Evolutionary conservation across 768 basidiomycete species (phyloP), one percentile per base, ranked within the genome.

Genomic region (Lactarius hatsudake): DNA sequence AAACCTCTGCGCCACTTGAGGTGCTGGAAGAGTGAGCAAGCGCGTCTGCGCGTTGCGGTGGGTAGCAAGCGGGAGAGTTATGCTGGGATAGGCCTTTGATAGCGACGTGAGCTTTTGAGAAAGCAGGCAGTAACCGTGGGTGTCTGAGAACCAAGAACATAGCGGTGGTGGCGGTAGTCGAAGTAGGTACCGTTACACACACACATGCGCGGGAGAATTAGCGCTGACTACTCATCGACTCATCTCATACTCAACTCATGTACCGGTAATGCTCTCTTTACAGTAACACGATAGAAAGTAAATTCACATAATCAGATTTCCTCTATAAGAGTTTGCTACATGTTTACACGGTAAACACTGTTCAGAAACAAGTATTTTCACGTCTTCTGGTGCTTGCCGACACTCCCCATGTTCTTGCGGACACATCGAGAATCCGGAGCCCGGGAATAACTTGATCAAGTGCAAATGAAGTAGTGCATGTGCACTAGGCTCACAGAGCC

Each of bases 1-100:
- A 48, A 70, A 60, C 65, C 61, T 68, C 30, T 60, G 67, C 13
- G 36, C 53, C 20, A 68, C 61, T 17, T 68, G 67, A 40, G 62
- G 62, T 59, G 58, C 53, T 4, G 67, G 63, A 57, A 53, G 38
- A 12, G 58, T 68, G 34, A 64, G 23, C 1, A 28, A 32, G n/a
- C 62, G 67, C n/a, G 43, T 64, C 53, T 26, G 42, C 42, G 30
- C 23, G 13, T 42, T 23, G 51, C 40, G 57, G 40, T 54, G 32
- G 42, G 58, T 42, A 59, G 26, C 8, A 32, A 42, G 38, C 18
- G 17, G 34, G 30, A 13, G 53, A 1, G 34, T 45, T 34, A 34
- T 23, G 28, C 40, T n/a, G 66, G 42, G 28, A 9, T 43, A 60
- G 30, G 15, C 38, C 40, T 43, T 63, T 38, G 18, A 59, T 48